These are phyloP conservation scores for Amyloporia xantha DNA, from an alignment of 768 basidiomycete genomes.

Conservation along the genomic window DNA sequence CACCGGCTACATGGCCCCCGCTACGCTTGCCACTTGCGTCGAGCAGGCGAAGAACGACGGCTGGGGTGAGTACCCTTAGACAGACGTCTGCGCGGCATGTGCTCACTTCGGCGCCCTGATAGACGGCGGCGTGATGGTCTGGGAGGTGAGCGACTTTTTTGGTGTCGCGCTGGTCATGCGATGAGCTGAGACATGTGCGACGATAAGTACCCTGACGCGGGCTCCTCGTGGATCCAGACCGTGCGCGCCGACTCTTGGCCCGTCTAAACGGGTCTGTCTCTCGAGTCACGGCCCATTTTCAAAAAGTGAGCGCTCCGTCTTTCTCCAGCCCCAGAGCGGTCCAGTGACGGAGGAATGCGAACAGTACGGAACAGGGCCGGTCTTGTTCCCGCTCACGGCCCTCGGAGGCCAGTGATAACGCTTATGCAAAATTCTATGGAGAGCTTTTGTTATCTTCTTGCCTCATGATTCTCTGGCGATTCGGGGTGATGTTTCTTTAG, in stretches of 20 bases:
- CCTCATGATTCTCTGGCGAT: no score
- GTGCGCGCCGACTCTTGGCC: slow-evolving; percentile 32
- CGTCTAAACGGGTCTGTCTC: slow-evolving; percentile 11
- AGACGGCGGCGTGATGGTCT: slow-evolving; percentile 35
- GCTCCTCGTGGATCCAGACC: slow-evolving; percentile 31
- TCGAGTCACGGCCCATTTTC: no score
- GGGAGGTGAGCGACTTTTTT: slow-evolving; percentile 26
- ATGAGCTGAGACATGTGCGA: not conserved
- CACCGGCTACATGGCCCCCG: slow-evolving; percentile 52
- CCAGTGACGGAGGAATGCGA: no score
- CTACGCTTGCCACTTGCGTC: slow-evolving; percentile 53
- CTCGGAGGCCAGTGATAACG: no score
- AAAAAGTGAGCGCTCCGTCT: no score
- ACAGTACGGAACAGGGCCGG: no score
- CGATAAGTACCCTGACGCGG: slow-evolving; percentile 33
- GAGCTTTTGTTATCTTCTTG: no score
- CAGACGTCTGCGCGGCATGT: no score
- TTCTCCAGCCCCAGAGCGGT: no score
- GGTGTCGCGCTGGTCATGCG: not conserved
- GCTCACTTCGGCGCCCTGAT: slow-evolving; percentile 1
- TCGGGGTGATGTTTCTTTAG: no score
- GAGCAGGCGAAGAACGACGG: slow-evolving; percentile 51
- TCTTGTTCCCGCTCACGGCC: no score
- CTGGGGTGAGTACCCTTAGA: slow-evolving; percentile 54
- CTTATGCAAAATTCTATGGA: no score